A percentile compares a stretch with the other conserved stretches of the same genome.
phyloP scores from a whole-genome alignment of 2,329 filamentous ascomycete genomes.

The Apiospora saccharicola region DNA sequence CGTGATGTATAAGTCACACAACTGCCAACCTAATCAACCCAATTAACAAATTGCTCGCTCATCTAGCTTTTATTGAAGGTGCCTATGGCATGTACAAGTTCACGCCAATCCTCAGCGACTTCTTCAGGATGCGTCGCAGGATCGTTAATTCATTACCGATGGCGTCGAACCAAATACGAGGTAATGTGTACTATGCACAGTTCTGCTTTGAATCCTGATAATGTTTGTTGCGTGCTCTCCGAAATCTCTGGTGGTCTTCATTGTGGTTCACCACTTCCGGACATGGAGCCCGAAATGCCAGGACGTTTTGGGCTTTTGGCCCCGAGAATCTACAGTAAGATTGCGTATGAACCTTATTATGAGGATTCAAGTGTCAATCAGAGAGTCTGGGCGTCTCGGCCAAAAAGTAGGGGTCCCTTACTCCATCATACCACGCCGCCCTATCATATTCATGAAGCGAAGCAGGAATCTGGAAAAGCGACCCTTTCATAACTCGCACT shows the following conservation, averaged over 20 bases:
- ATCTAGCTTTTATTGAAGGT: neutral
- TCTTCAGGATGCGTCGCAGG: neutral
- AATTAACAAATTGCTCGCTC: neutral
- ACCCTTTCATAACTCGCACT: neutral
- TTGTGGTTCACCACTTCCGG: neutral
- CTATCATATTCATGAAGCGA: neutral
- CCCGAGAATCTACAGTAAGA: neutral
- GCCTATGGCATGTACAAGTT: neutral
- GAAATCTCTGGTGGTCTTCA: neutral
- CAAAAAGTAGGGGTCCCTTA: neutral
- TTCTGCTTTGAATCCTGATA: neutral
- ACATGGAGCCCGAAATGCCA: neutral
- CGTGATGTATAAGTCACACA: neutral
- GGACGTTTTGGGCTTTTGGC: neutral
- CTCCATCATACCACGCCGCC: neutral
- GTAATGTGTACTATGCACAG: neutral
- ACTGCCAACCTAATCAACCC: too few relatives aligned
- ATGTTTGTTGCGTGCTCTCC: neutral
- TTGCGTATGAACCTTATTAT: constrained; percentile 2
- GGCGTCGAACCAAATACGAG: neutral
- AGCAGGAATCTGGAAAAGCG: neutral
- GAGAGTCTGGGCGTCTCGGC: neutral
- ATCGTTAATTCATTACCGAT: neutral
- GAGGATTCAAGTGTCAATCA: neutral
- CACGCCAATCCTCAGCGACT: neutral